phyloP scores from a whole-genome alignment of 2,329 filamentous ascomycete genomes.

The Coniosporium tulheliwenetii region DNA sequence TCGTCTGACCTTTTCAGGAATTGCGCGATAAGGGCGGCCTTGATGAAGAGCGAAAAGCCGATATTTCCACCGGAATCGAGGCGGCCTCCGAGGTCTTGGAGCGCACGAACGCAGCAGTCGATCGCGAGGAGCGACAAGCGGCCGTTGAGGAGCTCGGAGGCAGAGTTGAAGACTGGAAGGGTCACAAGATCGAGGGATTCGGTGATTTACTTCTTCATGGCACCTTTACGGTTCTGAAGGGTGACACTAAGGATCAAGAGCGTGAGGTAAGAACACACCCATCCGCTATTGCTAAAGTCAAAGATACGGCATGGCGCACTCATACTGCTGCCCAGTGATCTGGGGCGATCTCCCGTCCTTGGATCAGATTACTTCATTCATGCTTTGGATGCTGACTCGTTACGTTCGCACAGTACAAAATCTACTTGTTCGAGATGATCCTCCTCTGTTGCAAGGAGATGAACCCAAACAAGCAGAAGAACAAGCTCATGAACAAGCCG shows the following conservation, averaged over 20 bases:
- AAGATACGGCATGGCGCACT: too few species aligned
- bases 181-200: constrained; percentile 78
- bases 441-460: constrained; percentile 94
- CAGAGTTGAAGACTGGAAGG: constrained; percentile 95
- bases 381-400: neutral
- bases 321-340: too few species aligned
- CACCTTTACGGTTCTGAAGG: constrained; percentile 79
- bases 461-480: constrained; percentile 65
- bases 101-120: constrained; percentile 80
- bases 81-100: constrained; percentile 69
- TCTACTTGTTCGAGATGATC: constrained; percentile 93
- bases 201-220: constrained; percentile 79
- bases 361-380: neutral
- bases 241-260: constrained; percentile 62
- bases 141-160: constrained; percentile 66
- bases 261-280: constrained; percentile 50
- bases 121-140: constrained; percentile 70
- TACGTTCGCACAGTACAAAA: constrained; percentile 56
- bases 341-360: too few species aligned
- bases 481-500: constrained; percentile 57
- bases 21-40: constrained; percentile 69
- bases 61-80: constrained; percentile 63
- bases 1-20: constrained; percentile 38
- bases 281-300: too few species aligned
- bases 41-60: constrained; percentile 51